Evolutionary conservation across 345 rosid species (phyloP), one percentile per base, ranked within the genome.

Genomic region (Eucalyptus pauciflora): DNA sequence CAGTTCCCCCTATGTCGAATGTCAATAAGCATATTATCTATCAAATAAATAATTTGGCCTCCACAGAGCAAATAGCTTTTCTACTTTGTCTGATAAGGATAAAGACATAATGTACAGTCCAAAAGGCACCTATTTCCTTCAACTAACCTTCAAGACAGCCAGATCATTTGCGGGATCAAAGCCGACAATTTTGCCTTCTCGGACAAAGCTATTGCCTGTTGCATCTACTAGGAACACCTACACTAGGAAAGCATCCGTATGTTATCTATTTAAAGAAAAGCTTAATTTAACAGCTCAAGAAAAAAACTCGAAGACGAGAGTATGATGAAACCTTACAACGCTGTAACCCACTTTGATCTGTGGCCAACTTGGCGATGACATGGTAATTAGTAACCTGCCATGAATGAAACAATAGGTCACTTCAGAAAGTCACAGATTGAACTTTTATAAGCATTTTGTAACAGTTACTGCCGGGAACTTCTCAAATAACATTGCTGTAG

Each of bases 381-480:
- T 98, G 99, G 91, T 96, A 95, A 92, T 96, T 96, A 17, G 98
- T 96, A 7, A 96, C 98, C 99, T 96, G 93, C 51, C 54, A 87
- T 27, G 20, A 5, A 56, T 86, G 62, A 27, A 60, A 56, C 29
- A 76, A 76, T 76, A 76, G 85, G 48, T 76, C 85, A 6, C 29
- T 41, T 76, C 83, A 76, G 48, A 76, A 37, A 45, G 43, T 20
- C 14, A 10, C 48, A 76, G 46, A 71, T 71, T 71, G 45, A 71
- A 41, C 83, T 76, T 20, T 41, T 22, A 76, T 20, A 76, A 37
- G 83, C 83, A 76, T 76, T 41, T 41, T 76, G 27, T 37, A 37
- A 37, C 46, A 18, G 25, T 71, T 71, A 20, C 24, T 37, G 46
- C 81, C 0, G 43, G 46, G 8, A 33, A 71, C 45, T 71, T 18